Evolutionary conservation across 225 moss, liverwort and hornwort genomes (phyloP).

Genomic region (Pseudisothecium myosuroides): DNA sequence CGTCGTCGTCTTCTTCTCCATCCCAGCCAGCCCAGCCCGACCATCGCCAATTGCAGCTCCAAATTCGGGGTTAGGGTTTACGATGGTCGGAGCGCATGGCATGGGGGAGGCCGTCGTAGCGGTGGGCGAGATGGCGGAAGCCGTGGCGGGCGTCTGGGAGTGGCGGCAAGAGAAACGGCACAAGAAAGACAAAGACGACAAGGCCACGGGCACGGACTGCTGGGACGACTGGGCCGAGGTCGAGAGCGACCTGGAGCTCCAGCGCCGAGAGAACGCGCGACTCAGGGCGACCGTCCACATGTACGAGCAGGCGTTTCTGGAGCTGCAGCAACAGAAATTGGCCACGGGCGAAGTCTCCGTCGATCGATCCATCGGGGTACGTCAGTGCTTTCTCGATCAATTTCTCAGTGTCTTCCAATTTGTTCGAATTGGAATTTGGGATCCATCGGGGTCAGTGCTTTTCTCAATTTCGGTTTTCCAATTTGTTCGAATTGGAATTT

Average conservation of each 20-base stretch:
- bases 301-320: conserved; percentile 47
- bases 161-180: conserved; percentile 36
- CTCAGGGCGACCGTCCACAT: conserved; percentile 36
- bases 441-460: too few relatives aligned
- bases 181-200: background rate
- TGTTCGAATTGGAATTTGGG: background rate
- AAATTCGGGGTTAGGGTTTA: background rate
- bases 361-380: conserved; percentile 9
- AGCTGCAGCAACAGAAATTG: conserved; percentile 10
- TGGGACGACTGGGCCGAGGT: conserved; percentile 40
- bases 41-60: background rate
- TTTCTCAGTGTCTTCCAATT: background rate
- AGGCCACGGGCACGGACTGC: background rate
- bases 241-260: conserved; percentile 39
- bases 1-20: background rate
- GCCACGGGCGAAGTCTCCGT: background rate
- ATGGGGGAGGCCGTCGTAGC: conserved; percentile 38
- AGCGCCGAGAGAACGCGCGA: conserved; percentile 38
- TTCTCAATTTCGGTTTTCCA: too few relatives aligned
- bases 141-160: conserved; percentile 38
- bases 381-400: background rate
- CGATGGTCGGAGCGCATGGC: conserved; percentile 30
- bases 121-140: conserved; percentile 63
- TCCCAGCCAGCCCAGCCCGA: background rate
- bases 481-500: too few relatives aligned